These are phyloP conservation scores for Puccinia horiana DNA, from an alignment of 1,284 basidiomycete species.

Conservation along the genomic window DNA sequence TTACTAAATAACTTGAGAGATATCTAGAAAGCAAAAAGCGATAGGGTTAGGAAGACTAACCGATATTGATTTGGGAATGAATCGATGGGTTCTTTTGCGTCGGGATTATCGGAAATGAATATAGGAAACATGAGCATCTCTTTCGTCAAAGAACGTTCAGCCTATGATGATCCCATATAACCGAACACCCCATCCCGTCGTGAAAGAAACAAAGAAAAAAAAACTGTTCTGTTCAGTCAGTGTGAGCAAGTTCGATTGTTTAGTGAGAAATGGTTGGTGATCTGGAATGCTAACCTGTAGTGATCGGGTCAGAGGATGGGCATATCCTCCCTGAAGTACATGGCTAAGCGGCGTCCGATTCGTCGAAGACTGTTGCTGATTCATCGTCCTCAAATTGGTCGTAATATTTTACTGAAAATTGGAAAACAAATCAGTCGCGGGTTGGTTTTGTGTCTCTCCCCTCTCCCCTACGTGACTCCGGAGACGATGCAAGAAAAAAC, in stretches of 20 bases:
- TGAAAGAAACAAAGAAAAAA: no score
- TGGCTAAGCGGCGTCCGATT: conserved; percentile 1
- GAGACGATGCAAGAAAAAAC: no score
- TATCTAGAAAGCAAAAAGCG: background rate
- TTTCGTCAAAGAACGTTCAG: conserved; percentile 69
- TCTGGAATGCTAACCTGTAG: conserved; percentile 70
- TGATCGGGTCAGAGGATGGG: conserved; percentile 79
- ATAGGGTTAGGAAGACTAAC: conserved; percentile 13
- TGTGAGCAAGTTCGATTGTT: background rate
- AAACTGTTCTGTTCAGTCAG: background rate
- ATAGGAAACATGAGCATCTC: conserved; percentile 97
- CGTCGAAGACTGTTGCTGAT: background rate
- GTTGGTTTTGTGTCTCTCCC: no score
- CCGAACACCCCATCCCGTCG: no score
- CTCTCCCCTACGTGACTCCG: no score
- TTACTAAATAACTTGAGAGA: background rate
- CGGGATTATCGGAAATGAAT: conserved; percentile 88
- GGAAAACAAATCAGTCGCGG: no score
- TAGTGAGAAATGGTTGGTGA: background rate
- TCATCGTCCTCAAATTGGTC: no score
- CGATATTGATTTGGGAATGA: conserved; percentile 81
- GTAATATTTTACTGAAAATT: no score
- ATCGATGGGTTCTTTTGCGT: conserved; percentile 74
- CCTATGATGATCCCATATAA: conserved; percentile 50
- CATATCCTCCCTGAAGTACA: conserved; percentile 86